Conservation (phyloP, 2,329 filamentous ascomycete genomes). For the Lecanicillium sp. region DNA sequence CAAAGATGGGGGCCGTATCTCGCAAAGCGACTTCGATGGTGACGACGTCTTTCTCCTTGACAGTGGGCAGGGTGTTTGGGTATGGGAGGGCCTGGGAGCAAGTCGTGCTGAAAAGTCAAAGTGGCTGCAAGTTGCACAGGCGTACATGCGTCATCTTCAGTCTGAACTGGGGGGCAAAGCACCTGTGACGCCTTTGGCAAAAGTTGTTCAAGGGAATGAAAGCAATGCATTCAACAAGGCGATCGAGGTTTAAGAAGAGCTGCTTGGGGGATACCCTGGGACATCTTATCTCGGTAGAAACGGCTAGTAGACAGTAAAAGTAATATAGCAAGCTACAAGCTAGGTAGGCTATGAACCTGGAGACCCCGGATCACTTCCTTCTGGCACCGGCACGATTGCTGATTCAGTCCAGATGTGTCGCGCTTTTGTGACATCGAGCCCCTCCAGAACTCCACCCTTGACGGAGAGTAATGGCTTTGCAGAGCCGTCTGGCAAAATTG, state of each 20-base stretch:
- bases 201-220: constrained; percentile 50
- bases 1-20: constrained; percentile 42
- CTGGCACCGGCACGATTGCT: constrained; percentile 36
- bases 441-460: constrained; percentile 38
- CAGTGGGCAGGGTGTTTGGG: constrained; percentile 52
- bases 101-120: constrained; percentile 50
- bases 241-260: constrained; percentile 25
- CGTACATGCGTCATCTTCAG: constrained; percentile 39
- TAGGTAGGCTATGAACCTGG: constrained; percentile 6
- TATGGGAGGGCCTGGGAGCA: constrained; percentile 56
- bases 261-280: too few relatives aligned
- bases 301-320: not conserved
- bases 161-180: constrained; percentile 22
- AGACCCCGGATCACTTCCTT: constrained; percentile 19
- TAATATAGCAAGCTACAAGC: not conserved
- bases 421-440: constrained; percentile 28
- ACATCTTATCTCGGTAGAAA: too few relatives aligned
- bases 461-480: constrained; percentile 30
- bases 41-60: constrained; percentile 57
- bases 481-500: constrained; percentile 27
- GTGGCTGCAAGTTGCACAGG: constrained; percentile 54
- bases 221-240: constrained; percentile 43
- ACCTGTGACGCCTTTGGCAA: constrained; percentile 44
- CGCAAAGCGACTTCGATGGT: constrained; percentile 42
- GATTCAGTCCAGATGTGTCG: constrained; percentile 38